Evolutionary conservation across 805 yeast genomes (phyloP), one percentile per base, ranked within the genome.

Genomic region (Wickerhamomyces strasburgensis): DNA sequence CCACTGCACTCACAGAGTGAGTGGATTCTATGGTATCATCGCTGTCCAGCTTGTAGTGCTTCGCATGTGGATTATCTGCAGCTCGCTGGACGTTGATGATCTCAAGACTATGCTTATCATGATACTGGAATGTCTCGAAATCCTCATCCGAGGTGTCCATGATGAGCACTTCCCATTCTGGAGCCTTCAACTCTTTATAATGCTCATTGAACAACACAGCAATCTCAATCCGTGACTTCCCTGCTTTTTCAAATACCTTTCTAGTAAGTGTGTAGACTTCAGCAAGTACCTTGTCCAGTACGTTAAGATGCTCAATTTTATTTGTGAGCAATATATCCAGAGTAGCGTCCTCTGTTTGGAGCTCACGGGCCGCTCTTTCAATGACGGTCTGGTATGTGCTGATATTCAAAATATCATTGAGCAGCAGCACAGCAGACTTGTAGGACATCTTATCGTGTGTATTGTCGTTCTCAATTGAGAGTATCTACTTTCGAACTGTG

Each of bases 1-100:
- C 98, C 2, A 90, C 79, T 0, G 96, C 90, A 19, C 58, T 50
- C 5, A 68, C 67, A 14, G 46, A 39, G 40, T 61, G 67, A 3
- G 45, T 37, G 8, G 55, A 49, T 16, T 49, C 51, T 14, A 48
- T 54, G 15, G 48, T 45, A 2, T 38, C 47, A 31, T 48, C 58
- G 1, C 31, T 10, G 8, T 44, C 52, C 14, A 38, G n/a, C 9
- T 35, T 39, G 10, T 8, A 11, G 11, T 21, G 25, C 2, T 40
- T 17, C 6, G 5, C 14, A 4, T 24, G 33, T 7, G 39, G 29
- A 3, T 26, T 27, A 6, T 13, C 3, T 0, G 32, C 28, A 8
- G 42, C 14, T 29, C 44, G 37, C 14, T 44, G 43, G 1, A 49
- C 41, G 7, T 35, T 34, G 24, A 43, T 19, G 1, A 34, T 10